phyloP scores from a whole-genome alignment of 345 rosid species.

The Firmiana major region DNA sequence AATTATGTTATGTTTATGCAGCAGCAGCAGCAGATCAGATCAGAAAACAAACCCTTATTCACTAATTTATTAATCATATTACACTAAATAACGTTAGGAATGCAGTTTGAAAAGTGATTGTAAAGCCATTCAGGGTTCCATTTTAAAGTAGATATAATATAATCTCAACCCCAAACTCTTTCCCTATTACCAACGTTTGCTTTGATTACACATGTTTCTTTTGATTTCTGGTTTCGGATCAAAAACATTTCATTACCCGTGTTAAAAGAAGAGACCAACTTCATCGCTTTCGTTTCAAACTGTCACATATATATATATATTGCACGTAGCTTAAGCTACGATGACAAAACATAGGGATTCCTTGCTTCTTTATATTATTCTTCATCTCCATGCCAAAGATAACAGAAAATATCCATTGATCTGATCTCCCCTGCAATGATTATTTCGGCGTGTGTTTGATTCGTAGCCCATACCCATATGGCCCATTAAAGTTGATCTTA shows the following conservation, averaged over 20 bases:
- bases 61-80: neutral
- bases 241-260: slow-evolving; percentile 13
- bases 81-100: neutral
- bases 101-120: slow-evolving; percentile 36
- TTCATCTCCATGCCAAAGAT: neutral
- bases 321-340: neutral
- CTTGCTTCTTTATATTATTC: neutral
- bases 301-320: neutral
- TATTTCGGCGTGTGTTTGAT: neutral
- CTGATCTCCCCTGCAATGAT: neutral
- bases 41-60: neutral
- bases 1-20: neutral
- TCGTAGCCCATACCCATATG: neutral
- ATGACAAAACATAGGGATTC: neutral
- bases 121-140: slow-evolving; percentile 35
- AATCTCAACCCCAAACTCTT: slow-evolving; percentile 41
- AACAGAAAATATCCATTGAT: too few relatives aligned
- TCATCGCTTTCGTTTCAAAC: neutral
- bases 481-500: slow-evolving; percentile 11
- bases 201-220: slow-evolving; percentile 22
- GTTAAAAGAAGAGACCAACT: slow-evolving; percentile 33
- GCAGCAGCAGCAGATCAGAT: too few relatives aligned
- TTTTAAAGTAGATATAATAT: slow-evolving; percentile 34
- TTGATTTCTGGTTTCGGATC: slow-evolving; percentile 34
- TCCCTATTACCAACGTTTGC: slow-evolving; percentile 50